Conservation (phyloP, 331 rosid genomes). For the Pyrus hybrid region DNA sequence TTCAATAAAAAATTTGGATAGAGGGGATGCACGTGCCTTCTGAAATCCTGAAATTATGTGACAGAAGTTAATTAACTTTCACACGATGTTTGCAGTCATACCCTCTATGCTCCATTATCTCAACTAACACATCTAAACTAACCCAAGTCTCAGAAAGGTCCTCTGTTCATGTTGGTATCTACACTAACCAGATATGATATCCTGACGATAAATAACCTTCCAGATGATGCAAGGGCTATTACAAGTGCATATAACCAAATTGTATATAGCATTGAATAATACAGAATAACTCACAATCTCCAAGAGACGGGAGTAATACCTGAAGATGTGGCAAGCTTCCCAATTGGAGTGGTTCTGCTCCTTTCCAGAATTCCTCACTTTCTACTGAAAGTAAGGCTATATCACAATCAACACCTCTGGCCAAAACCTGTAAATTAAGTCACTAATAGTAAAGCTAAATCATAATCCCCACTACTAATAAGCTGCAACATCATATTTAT, state of each 20-base stretch:
- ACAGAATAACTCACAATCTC: background rate
- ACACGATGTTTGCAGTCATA: background rate
- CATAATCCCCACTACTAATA: background rate
- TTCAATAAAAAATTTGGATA: background rate
- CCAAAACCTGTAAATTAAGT: constrained; percentile 71
- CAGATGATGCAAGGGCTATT: too few relatives aligned
- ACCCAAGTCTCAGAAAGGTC: constrained; percentile 3
- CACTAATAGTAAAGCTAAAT: constrained; percentile 26
- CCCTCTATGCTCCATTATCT: background rate
- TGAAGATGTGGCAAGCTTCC: constrained; percentile 94
- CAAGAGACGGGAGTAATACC: constrained; percentile 34
- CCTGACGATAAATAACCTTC: background rate
- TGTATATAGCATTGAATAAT: background rate
- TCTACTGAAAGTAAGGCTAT: constrained; percentile 96
- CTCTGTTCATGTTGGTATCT: constrained; percentile 8
- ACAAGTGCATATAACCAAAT: background rate
- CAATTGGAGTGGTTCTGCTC: constrained; percentile 69
- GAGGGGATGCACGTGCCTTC: background rate
- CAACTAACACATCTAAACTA: background rate
- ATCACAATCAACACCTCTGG: constrained; percentile 91
- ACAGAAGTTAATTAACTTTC: background rate
- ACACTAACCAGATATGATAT: background rate
- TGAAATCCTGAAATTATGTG: background rate
- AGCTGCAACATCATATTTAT: constrained; percentile 16
- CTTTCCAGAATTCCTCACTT: constrained; percentile 86